Evolutionary conservation across 2,329 filamentous ascomycete genomes (phyloP), one percentile per base, ranked within the genome.

Genomic region (Zasmidium cellare): DNA sequence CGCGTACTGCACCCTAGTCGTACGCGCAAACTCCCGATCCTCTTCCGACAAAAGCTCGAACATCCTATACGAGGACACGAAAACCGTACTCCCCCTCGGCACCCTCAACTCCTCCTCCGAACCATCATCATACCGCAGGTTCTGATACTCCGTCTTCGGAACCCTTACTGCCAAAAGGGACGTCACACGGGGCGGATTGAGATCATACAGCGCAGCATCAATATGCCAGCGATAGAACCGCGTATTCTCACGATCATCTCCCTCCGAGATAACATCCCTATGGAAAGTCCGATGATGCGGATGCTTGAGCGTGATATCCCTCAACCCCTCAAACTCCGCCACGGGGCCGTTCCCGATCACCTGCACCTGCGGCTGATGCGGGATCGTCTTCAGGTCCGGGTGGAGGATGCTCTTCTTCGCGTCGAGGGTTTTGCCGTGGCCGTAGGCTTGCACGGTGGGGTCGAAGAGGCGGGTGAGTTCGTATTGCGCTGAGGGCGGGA

Each of bases 201-300:
- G 81, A 18, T 84, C 87, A 69, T 92, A 92, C 5, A 92, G 77
- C 1, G 89, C 89, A 2, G 89, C 89, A 67, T 92, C 89, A 54
- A 92, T 91, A 71, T 92, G 89, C 89, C 89, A 92, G 58, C 89
- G 80, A 75, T 90, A 92, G 75, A 91, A 86, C 6, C 83, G 75
- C 0, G 83, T 86, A 64, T 77, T 79, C 12, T 82, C 78, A 5
- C 82, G 71, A 61, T 86, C 84, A n/a, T 85, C 79, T n/a, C 79
- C 77, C 1, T 86, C 76, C 0, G 87, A 81, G 61, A 92, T 84
- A 19, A 76, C 70, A 3, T 84, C 83, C 53, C 84, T 82, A 73
- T 92, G 89, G 74, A 92, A 92, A 1, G 86, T 91, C 57, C 82
- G 82, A 77, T 92, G 90, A 69, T 92, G 89, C 5, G 90, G 89